These are phyloP conservation scores for Lactarius sanguifluus DNA, from an alignment of 768 basidiomycete species.

Conservation along the genomic window DNA sequence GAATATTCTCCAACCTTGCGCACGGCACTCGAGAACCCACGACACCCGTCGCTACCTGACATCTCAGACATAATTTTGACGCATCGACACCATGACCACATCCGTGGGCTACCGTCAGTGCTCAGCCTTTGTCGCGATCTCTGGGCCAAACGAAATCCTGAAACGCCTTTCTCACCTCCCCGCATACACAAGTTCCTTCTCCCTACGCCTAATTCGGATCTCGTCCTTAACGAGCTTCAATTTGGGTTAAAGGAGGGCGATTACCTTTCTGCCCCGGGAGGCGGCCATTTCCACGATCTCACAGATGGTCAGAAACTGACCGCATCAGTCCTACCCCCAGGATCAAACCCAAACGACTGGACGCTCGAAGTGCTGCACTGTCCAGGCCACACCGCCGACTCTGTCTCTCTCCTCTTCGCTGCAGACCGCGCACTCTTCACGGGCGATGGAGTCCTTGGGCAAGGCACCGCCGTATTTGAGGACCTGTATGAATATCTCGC, in stretches of 20 bases:
- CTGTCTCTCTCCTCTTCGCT: slow-evolving; percentile 68
- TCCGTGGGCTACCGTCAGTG: slow-evolving; percentile 71
- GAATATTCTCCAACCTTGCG: slow-evolving; percentile 68
- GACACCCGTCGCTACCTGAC: slow-evolving; percentile 47
- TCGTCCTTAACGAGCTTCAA: slow-evolving; percentile 43
- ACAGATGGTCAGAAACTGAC: slow-evolving; percentile 53
- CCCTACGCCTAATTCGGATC: slow-evolving; percentile 34
- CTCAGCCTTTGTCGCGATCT: slow-evolving; percentile 60
- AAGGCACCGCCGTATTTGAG: slow-evolving; percentile 88
- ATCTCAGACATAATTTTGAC: slow-evolving; percentile 90
- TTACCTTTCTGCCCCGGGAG: slow-evolving; percentile 46
- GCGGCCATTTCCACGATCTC: slow-evolving; percentile 56
- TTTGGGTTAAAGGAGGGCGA: slow-evolving; percentile 44
- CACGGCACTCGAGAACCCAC: slow-evolving; percentile 50
- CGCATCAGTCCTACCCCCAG: slow-evolving; percentile 33
- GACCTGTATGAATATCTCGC: slow-evolving; percentile 71
- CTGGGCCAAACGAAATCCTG: slow-evolving; percentile 50
- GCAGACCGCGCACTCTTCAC: slow-evolving; percentile 80
- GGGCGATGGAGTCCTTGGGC: slow-evolving; percentile 87
- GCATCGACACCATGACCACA: slow-evolving; percentile 89
- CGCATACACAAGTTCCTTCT: slow-evolving; percentile 73
- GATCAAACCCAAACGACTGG: slow-evolving; percentile 27
- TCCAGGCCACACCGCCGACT: slow-evolving; percentile 91
- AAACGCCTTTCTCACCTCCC: slow-evolving; percentile 57
- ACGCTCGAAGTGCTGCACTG: slow-evolving; percentile 71